Evolutionary conservation across 139 green algal genomes (phyloP).

Genomic region (Tetradesmus lagerheimii): DNA sequence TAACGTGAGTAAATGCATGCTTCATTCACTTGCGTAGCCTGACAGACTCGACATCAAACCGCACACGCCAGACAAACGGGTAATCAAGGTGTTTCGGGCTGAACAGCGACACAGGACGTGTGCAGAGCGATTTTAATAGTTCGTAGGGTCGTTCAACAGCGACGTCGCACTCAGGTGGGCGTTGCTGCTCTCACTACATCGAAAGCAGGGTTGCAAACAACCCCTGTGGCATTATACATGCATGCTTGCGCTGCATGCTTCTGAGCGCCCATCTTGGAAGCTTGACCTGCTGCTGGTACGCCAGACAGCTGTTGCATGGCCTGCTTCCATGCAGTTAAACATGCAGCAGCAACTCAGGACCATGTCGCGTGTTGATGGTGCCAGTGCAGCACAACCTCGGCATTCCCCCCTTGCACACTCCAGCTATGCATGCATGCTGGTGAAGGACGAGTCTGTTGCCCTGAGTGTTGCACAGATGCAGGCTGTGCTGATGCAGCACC

Average conservation of each 20-base stretch:
- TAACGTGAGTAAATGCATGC: background rate
- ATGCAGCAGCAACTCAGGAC: background rate
- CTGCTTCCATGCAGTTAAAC: background rate
- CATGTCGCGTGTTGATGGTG: background rate
- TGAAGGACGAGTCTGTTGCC: background rate
- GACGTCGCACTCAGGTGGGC: background rate
- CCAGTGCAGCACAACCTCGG: background rate
- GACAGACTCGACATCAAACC: background rate
- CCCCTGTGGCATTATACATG: background rate
- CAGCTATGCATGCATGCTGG: slow-evolving; percentile 11
- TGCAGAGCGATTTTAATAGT: background rate
- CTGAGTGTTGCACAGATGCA: background rate
- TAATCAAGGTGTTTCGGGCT: background rate
- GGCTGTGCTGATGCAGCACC: background rate
- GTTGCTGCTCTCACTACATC: background rate
- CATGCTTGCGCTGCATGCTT: background rate
- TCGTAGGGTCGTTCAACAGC: too few relatives aligned
- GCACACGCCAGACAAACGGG: background rate
- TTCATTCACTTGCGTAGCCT: background rate
- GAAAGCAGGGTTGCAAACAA: background rate
- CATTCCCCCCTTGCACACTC: background rate
- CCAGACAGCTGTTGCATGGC: background rate
- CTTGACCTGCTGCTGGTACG: background rate
- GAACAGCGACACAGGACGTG: background rate
- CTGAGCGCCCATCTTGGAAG: background rate